Evolutionary conservation across 164 flowering plant species (phyloP).

Genomic region (Warburgia ugandensis): DNA sequence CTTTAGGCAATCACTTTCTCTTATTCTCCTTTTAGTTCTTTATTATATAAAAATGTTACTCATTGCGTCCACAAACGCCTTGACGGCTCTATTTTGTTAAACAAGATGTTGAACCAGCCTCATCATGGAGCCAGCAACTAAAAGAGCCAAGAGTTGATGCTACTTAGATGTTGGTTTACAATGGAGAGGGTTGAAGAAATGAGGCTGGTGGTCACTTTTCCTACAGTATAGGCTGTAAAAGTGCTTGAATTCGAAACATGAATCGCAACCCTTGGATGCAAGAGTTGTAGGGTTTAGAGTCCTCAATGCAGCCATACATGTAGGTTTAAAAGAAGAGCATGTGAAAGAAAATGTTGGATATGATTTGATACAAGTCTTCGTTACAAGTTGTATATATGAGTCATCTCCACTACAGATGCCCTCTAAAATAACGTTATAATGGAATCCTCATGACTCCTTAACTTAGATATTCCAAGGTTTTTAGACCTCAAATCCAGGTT

Average conservation of each 20-base stretch:
- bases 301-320: neutral
- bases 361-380: slow-evolving; percentile 4
- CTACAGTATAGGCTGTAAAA: neutral
- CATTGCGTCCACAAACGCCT: slow-evolving; percentile 18
- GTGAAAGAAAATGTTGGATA: neutral
- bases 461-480: neutral
- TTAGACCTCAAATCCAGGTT: slow-evolving; percentile 1
- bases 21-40: neutral
- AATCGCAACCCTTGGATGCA: neutral
- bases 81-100: neutral
- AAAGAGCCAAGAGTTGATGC: too few species aligned
- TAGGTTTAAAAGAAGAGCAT: neutral
- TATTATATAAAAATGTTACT: slow-evolving; percentile 7
- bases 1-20: slow-evolving; percentile 9
- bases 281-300: slow-evolving; percentile 1
- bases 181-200: too few species aligned
- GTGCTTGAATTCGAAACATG: neutral
- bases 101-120: neutral
- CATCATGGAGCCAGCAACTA: neutral
- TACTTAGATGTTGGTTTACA: too few species aligned
- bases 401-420: slow-evolving; percentile 3
- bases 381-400: neutral
- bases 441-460: slow-evolving; percentile 4
- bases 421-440: slow-evolving; percentile 2
- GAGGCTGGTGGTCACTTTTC: too few species aligned